Evolutionary conservation across 106 monocot species (phyloP).

Genomic region (Allium cepa): DNA sequence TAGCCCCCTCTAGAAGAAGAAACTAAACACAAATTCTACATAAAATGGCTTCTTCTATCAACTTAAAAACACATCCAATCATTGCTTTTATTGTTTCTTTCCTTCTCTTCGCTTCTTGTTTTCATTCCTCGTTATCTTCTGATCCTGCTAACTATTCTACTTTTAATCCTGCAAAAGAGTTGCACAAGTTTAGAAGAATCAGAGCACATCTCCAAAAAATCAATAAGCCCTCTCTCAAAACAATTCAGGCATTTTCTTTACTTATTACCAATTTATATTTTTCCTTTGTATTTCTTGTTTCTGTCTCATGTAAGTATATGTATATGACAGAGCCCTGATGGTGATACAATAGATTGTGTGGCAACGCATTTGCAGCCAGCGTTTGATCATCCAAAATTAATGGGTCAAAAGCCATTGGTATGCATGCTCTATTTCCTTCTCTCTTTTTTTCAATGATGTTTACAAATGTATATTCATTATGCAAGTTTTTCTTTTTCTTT

Average conservation of each 20-base stretch:
- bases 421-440: background rate
- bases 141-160: constrained; percentile 11
- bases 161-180: constrained; percentile 25
- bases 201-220: constrained; percentile 51
- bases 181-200: constrained; percentile 45
- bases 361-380: constrained; percentile 46
- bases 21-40: constrained; percentile 5
- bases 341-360: constrained; percentile 64
- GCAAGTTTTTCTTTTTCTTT: background rate
- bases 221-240: constrained; percentile 64
- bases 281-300: background rate
- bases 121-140: constrained; percentile 1
- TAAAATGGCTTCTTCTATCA: constrained; percentile 13
- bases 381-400: constrained; percentile 59
- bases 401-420: constrained; percentile 24
- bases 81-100: constrained; percentile 7
- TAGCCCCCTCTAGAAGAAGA: constrained; percentile 27
- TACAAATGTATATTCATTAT: background rate
- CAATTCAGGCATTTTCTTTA: constrained; percentile 55
- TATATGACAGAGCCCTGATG: constrained; percentile 50
- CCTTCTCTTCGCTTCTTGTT: constrained; percentile 1
- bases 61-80: constrained; percentile 8
- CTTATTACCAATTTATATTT: background rate
- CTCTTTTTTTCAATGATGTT: background rate
- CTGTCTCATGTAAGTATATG: background rate